Evolutionary conservation across 1,284 basidiomycete genomes (phyloP), one percentile per base, ranked within the genome.

Genomic region (Ganoderma multipileum): DNA sequence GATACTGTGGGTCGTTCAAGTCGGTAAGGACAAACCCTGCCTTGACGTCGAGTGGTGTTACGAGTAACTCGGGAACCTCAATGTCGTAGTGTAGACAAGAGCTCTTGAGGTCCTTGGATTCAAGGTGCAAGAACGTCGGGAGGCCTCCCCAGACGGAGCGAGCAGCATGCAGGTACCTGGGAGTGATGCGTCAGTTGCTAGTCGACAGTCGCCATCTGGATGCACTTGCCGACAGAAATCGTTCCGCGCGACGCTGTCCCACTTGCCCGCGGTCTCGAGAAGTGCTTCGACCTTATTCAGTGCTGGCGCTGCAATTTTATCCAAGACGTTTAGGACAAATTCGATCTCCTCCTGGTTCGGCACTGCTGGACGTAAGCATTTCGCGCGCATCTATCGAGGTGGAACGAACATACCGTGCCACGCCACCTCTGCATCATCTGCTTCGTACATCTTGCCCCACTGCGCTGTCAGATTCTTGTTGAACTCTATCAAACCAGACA

Each of bases 401-500:
- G 23, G 16, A 28, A 4, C 26, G 20, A 23, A 75, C 85, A 57
- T 76, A 92, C 92, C 87, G 76, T 97, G 96, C 97, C 98, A 99
- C 69, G 94, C 89, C 28, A 97, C 87, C 69, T 90, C 86, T 61
- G 96, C 91, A 64, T 98, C 93, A 72, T 91, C 86, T 8, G 91
- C 84, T 66, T 93, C 88, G 80, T 94, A 96, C 67, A 94, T 82
- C 70, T 89, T 89, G 36, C 97, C 97, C 96, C 97, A 98, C 68
- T 90, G 86, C 11, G 88, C 81, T 69, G 91, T 92, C 75, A 96
- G 93, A 68, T 89, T 86, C 60, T 82, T 83, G 71, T 92, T 86
- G 77, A 96, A 95, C 61, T 87, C 95, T 92, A 71, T 38, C 50
- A 62, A 28, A 14, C 38, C 33, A 26, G n/a, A 47, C 57, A 52